Conservation (phyloP, 164 flowering plant genomes). For the Paratinospora sagittata region DNA sequence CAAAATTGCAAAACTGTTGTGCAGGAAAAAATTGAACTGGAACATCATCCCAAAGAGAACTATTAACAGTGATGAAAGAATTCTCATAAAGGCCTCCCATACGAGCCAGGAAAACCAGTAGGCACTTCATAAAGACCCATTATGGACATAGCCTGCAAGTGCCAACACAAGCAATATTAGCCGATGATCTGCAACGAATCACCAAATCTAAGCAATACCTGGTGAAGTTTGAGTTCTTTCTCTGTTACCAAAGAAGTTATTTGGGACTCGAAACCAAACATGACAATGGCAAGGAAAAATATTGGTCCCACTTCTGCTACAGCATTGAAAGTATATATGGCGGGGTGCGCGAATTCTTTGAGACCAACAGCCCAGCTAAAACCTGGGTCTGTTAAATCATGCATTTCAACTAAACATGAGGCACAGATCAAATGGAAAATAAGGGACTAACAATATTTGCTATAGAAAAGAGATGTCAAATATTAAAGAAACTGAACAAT, state of each 20-base stretch:
- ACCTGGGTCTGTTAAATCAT: slow-evolving; percentile 50
- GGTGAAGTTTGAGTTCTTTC: slow-evolving; percentile 96
- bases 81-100: slow-evolving; percentile 67
- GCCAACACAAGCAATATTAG: background rate
- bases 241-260: slow-evolving; percentile 68
- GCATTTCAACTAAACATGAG: background rate
- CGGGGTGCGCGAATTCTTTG: slow-evolving; percentile 63
- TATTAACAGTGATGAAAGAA: slow-evolving; percentile 62
- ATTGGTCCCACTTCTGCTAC: slow-evolving; percentile 51
- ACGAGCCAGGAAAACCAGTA: slow-evolving; percentile 97
- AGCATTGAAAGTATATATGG: slow-evolving; percentile 26
- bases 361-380: slow-evolving; percentile 77
- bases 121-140: slow-evolving; percentile 97
- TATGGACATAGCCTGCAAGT: slow-evolving; percentile 77
- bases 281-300: slow-evolving; percentile 85
- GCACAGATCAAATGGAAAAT: too few species aligned
- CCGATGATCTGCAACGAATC: background rate
- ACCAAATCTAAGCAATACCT: slow-evolving; percentile 43
- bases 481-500: background rate
- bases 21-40: too few species aligned
- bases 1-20: too few species aligned
- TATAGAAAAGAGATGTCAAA: background rate
- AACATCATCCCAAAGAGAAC: slow-evolving; percentile 95
- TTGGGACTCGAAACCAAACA: slow-evolving; percentile 90
- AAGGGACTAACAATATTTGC: background rate